Evolutionary conservation across 768 basidiomycete genomes (phyloP), one percentile per base, ranked within the genome.

Genomic region (Pleurotus cornucopiae): DNA sequence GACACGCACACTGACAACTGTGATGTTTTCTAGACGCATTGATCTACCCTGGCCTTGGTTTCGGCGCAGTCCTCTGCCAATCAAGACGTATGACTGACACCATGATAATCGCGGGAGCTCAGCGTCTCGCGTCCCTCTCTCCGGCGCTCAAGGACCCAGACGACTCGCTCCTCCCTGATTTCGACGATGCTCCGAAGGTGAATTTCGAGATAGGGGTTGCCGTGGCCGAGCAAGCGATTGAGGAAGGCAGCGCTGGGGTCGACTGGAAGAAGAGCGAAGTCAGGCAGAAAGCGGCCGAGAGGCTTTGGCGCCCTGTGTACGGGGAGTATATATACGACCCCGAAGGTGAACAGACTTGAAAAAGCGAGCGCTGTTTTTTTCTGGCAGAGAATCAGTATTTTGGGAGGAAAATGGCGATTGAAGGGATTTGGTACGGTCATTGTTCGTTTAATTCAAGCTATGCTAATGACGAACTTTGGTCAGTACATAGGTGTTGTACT

Each of bases 81-180:
- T 83, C 89, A 0, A 75, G 79, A 4, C 70, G 65, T 6, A 76
- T 95, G 62, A 86, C 89, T 1, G 89, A 93, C 67, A 81, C 77
- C n/a, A 94, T 95, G 93, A 88, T 95, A 67, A 84, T 92, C 40
- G 88, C 88, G 2, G 92, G 89, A 6, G 84, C 90, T 0, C 78
- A 74, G 23, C 80, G 85, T 11, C 85, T 95, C 38, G 89, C 91
- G 0, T 74, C 82, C 6, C 80, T 94, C 43, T 84, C 91, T 0
- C 91, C 91, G 1, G 91, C 83, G 0, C 73, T 85, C 57, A 78
- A 79, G 30, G 84, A 93, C 63, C 85, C 86, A 0, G 84, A 89
- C 59, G 73, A 77, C 45, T 80, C 85, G 0, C 79, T 95, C 21
- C 73, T 95, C 3, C 91, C 93, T 0, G 86, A 89, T 61, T 85